Evolutionary conservation across 176 grass and related monocot genomes (phyloP).

Genomic region (Tillandsia leiboldiana): DNA sequence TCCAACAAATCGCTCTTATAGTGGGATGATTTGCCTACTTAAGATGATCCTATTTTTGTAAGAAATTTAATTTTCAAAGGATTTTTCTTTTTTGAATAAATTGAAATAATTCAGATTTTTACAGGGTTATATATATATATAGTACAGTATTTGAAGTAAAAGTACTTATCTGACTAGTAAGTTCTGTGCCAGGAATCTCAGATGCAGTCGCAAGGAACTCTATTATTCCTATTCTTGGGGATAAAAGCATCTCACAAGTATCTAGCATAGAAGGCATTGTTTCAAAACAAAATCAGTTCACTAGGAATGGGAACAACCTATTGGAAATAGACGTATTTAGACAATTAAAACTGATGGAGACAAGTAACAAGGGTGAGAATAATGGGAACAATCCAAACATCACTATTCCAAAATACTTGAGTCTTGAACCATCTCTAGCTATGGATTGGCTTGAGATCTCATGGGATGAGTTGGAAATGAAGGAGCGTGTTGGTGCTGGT

Average conservation of each 20-base stretch:
- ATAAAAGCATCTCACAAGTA: conserved; percentile 23
- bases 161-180: background rate
- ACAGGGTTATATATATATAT: too few species aligned
- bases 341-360: background rate
- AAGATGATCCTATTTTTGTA: too few species aligned
- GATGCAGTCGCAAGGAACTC: conserved; percentile 27
- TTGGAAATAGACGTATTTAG: conserved; percentile 5
- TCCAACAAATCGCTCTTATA: too few species aligned
- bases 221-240: background rate
- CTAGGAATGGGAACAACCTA: conserved; percentile 7
- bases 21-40: too few species aligned
- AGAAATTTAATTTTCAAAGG: too few species aligned
- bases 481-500: conserved; percentile 88
- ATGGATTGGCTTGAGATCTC: conserved; percentile 88
- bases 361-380: background rate
- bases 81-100: too few species aligned
- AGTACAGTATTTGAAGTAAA: too few species aligned
- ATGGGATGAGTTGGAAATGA: conserved; percentile 90
- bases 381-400: background rate
- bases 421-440: conserved; percentile 46
- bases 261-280: conserved; percentile 17
- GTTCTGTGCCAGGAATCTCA: background rate
- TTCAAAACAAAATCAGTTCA: background rate
- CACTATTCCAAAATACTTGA: conserved; percentile 23
- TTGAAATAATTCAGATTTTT: too few species aligned